Conservation (phyloP, 257 asterid genomes). For the Echites panduratus region DNA sequence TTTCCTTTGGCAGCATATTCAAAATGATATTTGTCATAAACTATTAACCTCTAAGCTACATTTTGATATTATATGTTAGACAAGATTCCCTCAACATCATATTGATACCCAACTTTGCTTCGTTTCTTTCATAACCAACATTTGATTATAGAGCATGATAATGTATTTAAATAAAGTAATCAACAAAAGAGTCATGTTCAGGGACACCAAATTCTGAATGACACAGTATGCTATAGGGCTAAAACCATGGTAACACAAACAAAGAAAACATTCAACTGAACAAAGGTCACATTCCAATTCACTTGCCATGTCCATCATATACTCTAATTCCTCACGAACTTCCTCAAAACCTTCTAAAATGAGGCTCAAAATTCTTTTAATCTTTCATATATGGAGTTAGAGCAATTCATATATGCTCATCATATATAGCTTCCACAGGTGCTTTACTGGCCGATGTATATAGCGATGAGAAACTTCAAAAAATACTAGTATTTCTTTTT, state of each 20-base stretch:
- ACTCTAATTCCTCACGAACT: too few relatives aligned
- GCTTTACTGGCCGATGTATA: too few relatives aligned
- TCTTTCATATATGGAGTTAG: not conserved
- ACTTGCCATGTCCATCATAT: too few relatives aligned
- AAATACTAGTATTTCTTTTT: not conserved
- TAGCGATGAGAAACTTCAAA: not conserved
- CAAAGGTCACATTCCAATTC: too few relatives aligned
- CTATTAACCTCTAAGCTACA: not conserved
- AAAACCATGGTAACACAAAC: not conserved
- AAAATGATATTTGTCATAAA: not conserved
- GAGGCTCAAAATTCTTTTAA: not conserved
- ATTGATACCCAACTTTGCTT: not conserved
- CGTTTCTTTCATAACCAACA: not conserved
- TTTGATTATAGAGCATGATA: not conserved
- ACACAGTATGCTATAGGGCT: not conserved
- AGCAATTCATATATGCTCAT: too few relatives aligned
- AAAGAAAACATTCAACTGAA: too few relatives aligned
- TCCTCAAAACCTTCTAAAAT: too few relatives aligned
- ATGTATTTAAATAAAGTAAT: not conserved
- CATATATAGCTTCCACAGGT: too few relatives aligned
- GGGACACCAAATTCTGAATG: not conserved
- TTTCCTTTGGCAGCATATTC: too few relatives aligned
- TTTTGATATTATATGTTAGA: not conserved
- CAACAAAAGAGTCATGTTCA: not conserved
- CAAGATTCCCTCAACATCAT: not conserved